Conservation (phyloP, 768 basidiomycete species). For the Trametes cubensis region DNA sequence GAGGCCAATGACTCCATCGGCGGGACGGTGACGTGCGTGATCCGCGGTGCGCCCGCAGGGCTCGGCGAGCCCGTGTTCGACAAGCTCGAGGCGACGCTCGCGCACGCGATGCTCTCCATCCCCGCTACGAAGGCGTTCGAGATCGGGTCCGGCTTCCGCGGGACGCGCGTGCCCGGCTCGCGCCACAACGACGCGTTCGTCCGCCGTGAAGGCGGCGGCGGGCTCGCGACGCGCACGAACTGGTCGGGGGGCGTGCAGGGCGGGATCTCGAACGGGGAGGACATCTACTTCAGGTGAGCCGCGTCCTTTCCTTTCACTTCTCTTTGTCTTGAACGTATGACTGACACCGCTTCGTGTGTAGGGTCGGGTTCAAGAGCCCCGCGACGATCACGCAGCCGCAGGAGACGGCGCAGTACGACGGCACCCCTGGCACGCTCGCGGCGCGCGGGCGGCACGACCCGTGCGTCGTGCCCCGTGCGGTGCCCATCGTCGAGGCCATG, state of each 20-base stretch:
- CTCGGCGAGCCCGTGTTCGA: conserved; percentile 98
- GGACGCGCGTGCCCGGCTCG: conserved; percentile 91
- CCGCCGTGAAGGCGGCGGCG: conserved; percentile 55
- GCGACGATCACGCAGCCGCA: conserved; percentile 96
- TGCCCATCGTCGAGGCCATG: conserved; percentile 99
- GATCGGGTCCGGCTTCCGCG: conserved; percentile 94
- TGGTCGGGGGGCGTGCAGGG: conserved; percentile 98
- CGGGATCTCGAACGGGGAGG: conserved; percentile 96
- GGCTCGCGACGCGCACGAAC: conserved; percentile 84
- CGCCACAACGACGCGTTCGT: conserved; percentile 93
- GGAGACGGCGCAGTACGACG: conserved; percentile 90
- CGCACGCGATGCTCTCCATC: conserved; percentile 98
- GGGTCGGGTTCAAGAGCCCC: conserved; percentile 96
- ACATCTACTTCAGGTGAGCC: conserved; percentile 74
- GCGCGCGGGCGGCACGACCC: conserved; percentile 96
- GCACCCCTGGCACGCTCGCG: conserved; percentile 83
- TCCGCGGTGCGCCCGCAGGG: conserved; percentile 86
- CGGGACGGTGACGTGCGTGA: conserved; percentile 96
- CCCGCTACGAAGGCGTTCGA: conserved; percentile 99
- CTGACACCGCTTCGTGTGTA: conserved; percentile 29
- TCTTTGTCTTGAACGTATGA: no score
- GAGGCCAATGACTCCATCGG: conserved; percentile 92
- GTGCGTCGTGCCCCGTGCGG: conserved; percentile 95
- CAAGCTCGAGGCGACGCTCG: conserved; percentile 95
- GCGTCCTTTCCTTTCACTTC: no score